Percentiles rank a stretch among this genome's conserved stretches.
phyloP scores from a whole-genome alignment of 2,329 filamentous ascomycete species.

The Arthrobotrys pseudoclavata region DNA sequence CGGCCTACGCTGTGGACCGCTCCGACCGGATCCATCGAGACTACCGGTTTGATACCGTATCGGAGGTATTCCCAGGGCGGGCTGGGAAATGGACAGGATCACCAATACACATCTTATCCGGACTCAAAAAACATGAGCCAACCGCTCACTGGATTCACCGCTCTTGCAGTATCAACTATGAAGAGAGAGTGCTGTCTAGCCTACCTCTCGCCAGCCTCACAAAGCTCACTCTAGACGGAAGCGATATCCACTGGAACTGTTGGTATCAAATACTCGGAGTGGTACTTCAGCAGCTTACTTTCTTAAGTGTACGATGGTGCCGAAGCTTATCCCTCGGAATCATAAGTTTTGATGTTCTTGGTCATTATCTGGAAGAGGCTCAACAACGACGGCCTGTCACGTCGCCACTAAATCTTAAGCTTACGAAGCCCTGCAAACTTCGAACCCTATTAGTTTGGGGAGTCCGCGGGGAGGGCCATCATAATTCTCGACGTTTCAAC shows the following conservation, averaged over 20 bases:
- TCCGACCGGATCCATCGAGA: slow-evolving; percentile 40
- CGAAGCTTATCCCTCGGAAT: slow-evolving; percentile 52
- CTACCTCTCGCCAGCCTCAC: slow-evolving; percentile 50
- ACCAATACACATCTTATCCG: slow-evolving; percentile 53
- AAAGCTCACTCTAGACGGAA: slow-evolving; percentile 54
- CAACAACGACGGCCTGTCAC: slow-evolving; percentile 33
- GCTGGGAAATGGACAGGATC: slow-evolving; percentile 54
- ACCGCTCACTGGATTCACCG: slow-evolving; percentile 50
- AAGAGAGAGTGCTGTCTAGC: slow-evolving; percentile 49
- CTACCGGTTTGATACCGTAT: slow-evolving; percentile 53
- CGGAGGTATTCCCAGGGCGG: slow-evolving; percentile 41
- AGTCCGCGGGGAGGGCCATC: slow-evolving; percentile 46
- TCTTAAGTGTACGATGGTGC: slow-evolving; percentile 55
- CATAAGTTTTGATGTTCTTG: slow-evolving; percentile 47
- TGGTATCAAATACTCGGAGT: slow-evolving; percentile 50
- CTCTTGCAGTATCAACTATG: slow-evolving; percentile 33
- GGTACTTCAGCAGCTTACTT: slow-evolving; percentile 50
- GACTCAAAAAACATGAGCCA: slow-evolving; percentile 52
- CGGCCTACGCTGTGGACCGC: slow-evolving; percentile 42
- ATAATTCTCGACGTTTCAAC: slow-evolving; percentile 48
- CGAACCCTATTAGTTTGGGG: slow-evolving; percentile 55
- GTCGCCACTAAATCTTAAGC: neutral
- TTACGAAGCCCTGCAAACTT: slow-evolving; percentile 39
- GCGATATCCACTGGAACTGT: slow-evolving; percentile 56
- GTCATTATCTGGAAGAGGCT: slow-evolving; percentile 49